A percentile compares a stretch with the other conserved stretches of the same genome.
Evolutionary conservation across 2,329 filamentous ascomycete genomes (phyloP).

Genomic region (Aaosphaeria arxii): DNA sequence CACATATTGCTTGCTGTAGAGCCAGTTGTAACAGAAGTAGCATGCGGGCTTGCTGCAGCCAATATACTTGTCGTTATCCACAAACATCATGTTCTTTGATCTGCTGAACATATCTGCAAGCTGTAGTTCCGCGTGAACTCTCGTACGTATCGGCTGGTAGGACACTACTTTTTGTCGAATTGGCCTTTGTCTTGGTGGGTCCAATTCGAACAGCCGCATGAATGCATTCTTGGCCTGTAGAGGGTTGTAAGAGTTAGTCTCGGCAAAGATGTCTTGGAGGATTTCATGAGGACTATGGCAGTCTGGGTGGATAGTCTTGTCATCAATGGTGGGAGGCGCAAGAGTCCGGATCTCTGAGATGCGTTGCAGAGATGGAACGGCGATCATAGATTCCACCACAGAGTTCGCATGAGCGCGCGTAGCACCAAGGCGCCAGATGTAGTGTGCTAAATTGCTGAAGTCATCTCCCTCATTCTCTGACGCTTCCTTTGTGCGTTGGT

Average conservation of each 20-base stretch:
- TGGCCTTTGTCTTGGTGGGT: neutral
- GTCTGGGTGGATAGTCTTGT: constrained; percentile 3
- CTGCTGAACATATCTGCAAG: constrained; percentile 4
- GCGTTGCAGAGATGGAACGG: constrained; percentile 3
- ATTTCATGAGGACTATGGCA: constrained; percentile 4
- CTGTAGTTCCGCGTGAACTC: constrained; percentile 5
- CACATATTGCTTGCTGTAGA: constrained; percentile 2
- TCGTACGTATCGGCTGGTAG: constrained; percentile 1
- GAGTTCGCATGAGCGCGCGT: constrained; percentile 1
- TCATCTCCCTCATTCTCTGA: neutral
- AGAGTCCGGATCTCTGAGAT: constrained; percentile 1
- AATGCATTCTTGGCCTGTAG: neutral
- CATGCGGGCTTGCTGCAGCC: constrained; percentile 7
- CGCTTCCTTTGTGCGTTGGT: neutral
- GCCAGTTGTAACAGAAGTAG: constrained; percentile 8
- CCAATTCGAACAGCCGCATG: neutral
- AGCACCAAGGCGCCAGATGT: constrained; percentile 3
- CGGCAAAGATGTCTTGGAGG: constrained; percentile 3
- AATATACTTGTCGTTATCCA: constrained; percentile 5
- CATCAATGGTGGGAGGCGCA: neutral
- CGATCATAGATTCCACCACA: constrained; percentile 2
- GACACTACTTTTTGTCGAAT: neutral
- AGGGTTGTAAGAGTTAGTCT: neutral
- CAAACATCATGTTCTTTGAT: neutral
- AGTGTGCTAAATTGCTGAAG: constrained; percentile 3